phyloP scores from a whole-genome alignment of 1,139 yeast species.

The Diutina siamensis region DNA sequence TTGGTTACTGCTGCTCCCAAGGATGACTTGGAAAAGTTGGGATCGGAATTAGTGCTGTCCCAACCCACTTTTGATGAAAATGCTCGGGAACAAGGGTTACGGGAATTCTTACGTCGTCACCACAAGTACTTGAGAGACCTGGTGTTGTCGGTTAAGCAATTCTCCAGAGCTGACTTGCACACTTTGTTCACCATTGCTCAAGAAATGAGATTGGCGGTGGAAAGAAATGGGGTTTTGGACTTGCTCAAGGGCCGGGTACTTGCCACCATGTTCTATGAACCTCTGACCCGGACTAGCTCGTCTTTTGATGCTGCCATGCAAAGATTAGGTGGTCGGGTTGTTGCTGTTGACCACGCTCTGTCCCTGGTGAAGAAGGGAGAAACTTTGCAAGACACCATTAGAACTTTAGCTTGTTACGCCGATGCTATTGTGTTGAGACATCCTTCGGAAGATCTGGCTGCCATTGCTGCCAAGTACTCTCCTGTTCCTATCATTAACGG shows the following conservation, averaged over 20 bases:
- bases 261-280: slow-evolving; percentile 96
- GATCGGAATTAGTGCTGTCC: slow-evolving; percentile 63
- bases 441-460: slow-evolving; percentile 86
- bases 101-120: slow-evolving; percentile 63
- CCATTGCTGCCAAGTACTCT: slow-evolving; percentile 89
- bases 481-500: slow-evolving; percentile 97
- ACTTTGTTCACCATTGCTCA: slow-evolving; percentile 92
- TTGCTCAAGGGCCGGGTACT: slow-evolving; percentile 80
- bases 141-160: slow-evolving; percentile 78
- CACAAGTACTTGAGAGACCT: slow-evolving; percentile 86
- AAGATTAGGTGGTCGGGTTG: slow-evolving; percentile 96
- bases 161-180: slow-evolving; percentile 81
- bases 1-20: slow-evolving; percentile 20
- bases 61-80: slow-evolving; percentile 56
- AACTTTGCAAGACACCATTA: slow-evolving; percentile 90
- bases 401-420: slow-evolving; percentile 89
- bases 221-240: slow-evolving; percentile 91
- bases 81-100: slow-evolving; percentile 61
- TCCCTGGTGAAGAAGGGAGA: slow-evolving; percentile 98
- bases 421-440: slow-evolving; percentile 97
- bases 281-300: slow-evolving; percentile 92
- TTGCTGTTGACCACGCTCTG: slow-evolving; percentile 70
- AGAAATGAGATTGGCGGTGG: slow-evolving; percentile 95
- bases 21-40: slow-evolving; percentile 44
- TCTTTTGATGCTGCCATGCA: slow-evolving; percentile 99